Base-by-base conservation (phyloP, 2,329 filamentous ascomycete species). In the Trichoderma polysporum region DNA sequence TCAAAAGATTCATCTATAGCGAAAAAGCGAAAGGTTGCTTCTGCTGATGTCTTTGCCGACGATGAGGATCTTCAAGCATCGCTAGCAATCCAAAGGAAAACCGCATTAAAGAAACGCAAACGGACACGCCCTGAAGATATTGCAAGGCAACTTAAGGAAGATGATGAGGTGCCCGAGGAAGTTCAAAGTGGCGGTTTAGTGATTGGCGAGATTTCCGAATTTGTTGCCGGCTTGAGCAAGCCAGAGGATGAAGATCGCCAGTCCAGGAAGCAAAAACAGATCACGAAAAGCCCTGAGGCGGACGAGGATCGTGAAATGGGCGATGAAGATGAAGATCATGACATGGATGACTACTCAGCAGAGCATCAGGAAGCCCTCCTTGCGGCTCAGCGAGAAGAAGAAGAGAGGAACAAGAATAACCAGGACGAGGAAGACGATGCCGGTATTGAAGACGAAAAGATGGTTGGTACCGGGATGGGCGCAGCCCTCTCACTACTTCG, bases 201-300 rank as follows among this genome's bases (percentile, higher is more conserved):
- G n/a, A 94, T 99, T 66, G 94, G 97, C 68, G 95, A 97, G 75
- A 97, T 94, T 0, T 93, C 93, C 0, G 94, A 97, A 73, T 99
- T 99, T 73, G 91, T 99, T 33, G 91, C 93, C 29, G 93, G 93
- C 64, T 80, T 99, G 65, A 91, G 90, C 74, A 91, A 90, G 67
- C 87, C 90, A 15, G 83, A 84, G 8, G 85, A 83, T 22, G 82
- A 86, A 65, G 82, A 84, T 15, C 85, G 75, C 80, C 91, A 78
- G 79, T 85, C 74, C 70, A 83, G 76, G 74, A 84, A 78, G 74
- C 76, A 78, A 35, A 74, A 70, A 60, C 62, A 70, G 17, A 69
- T 45, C 69, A 80, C 70, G 65, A 78, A 69, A 77, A 83, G 70
- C 60, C 78, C 73, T 13, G 73, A 74, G 19, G 70, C 74, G 5